Conservation (phyloP, 352 stramenopile species). For the Phytophthora citricola region DNA sequence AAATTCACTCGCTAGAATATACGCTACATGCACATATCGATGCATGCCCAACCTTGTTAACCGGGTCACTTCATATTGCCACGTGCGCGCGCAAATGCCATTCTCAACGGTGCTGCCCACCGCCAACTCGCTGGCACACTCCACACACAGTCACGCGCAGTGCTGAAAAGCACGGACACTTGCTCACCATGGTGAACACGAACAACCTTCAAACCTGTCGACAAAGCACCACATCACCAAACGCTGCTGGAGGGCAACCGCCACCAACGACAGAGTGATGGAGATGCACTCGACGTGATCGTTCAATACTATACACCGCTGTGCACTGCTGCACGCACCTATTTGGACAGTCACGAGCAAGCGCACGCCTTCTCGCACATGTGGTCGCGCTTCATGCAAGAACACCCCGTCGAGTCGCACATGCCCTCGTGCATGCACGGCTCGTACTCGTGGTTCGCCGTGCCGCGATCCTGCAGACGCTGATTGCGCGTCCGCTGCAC, state of each 20-base stretch:
- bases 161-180: slow-evolving; percentile 57
- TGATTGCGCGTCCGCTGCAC: slow-evolving; percentile 74
- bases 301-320: no score
- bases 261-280: background rate
- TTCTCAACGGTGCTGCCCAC: background rate
- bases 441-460: slow-evolving; percentile 71
- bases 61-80: slow-evolving; percentile 37
- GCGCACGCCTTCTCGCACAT: slow-evolving; percentile 57
- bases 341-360: slow-evolving; percentile 52
- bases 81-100: background rate
- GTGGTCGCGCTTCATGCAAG: slow-evolving; percentile 63
- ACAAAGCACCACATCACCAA: slow-evolving; percentile 5
- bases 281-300: background rate
- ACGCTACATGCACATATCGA: slow-evolving; percentile 58
- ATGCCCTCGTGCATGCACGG: slow-evolving; percentile 76
- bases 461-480: slow-evolving; percentile 61
- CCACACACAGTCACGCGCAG: slow-evolving; percentile 57
- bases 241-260: no score
- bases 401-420: slow-evolving; percentile 62
- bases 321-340: slow-evolving; percentile 23
- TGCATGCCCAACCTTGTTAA: slow-evolving; percentile 47
- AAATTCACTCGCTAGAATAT: slow-evolving; percentile 61
- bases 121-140: slow-evolving; percentile 52
- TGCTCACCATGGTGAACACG: slow-evolving; percentile 43
- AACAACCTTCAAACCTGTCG: slow-evolving; percentile 59